Evolutionary conservation across 192 early-diverging fungal species (phyloP), one percentile per base, ranked within the genome.

Genomic region (Umbelopsis sp.): DNA sequence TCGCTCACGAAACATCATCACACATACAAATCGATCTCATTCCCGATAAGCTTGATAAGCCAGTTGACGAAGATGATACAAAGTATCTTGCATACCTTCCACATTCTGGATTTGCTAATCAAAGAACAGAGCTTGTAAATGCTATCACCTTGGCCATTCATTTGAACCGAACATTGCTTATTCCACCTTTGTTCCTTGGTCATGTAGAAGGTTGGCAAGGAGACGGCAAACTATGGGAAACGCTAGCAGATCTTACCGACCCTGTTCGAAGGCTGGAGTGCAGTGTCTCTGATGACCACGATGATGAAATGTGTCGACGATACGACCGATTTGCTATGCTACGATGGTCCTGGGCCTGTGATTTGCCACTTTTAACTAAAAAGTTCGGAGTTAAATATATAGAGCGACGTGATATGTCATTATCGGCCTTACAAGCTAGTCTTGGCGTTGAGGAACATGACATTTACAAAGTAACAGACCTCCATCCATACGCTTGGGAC

Each of bases 71-170:
- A 10, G 24, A 45, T 38, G 29, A 74, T 24, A 59, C 74, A 54
- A 75, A 72, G 26, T 85, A 75, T 41, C 49, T 85, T 12, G 68
- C 76, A 6, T 85, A 80, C 62, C 34, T 83, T 34, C 82, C 80
- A 17, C 84, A 85, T 24, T 80, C 77, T 45, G 84, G 84, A 0
- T 80, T 83, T 44, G 80, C 83, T 29, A 85, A 85, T 69, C 84
- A 85, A 59, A 77, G 84, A 14, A 85, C 81, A 10, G 67, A 75
- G 14, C 53, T 81, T 10, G 68, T 76, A 24, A 83, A 81, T 51
- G 84, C 82, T 4, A 53, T 85, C 3, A 71, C 72, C 5, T 45
- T 85, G n/a, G 73, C 84, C 5, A 68, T 70, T 25, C 65, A 65
- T 25, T 51, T 80, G 12, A 83, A 83, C 36, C 45, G 84, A 53